Percentiles rank a stretch among this genome's conserved stretches.
Evolutionary conservation across 108 stramenopile genomes (phyloP).

Genomic region (Nitzschia putrida): DNA sequence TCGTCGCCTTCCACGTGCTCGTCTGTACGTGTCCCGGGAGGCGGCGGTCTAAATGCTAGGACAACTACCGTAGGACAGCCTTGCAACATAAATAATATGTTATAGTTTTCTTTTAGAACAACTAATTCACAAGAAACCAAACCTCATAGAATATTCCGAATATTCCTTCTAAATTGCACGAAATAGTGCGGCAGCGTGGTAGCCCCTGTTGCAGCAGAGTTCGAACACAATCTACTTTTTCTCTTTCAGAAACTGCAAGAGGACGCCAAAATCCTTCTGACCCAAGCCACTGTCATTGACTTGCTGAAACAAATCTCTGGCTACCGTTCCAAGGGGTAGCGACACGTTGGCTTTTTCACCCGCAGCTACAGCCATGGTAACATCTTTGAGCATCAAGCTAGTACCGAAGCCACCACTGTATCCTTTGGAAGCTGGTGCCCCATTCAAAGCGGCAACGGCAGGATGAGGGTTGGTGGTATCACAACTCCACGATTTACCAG

Average conservation of each 20-base stretch:
- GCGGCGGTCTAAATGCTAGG: too few species aligned
- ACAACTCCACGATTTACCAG: constrained; percentile 91
- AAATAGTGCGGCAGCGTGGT: too few species aligned
- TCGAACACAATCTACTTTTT: not conserved
- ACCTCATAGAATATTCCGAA: too few species aligned
- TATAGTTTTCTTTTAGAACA: too few species aligned
- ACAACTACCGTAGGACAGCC: too few species aligned
- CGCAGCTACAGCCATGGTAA: constrained; percentile 75
- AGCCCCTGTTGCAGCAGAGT: too few species aligned
- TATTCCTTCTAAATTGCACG: too few species aligned
- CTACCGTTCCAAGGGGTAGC: constrained; percentile 59
- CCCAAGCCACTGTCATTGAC: constrained; percentile 54
- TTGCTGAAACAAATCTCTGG: constrained; percentile 65
- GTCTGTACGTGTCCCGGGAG: too few species aligned
- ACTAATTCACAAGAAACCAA: too few species aligned
- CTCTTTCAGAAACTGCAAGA: constrained; percentile 63
- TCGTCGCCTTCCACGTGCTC: too few species aligned
- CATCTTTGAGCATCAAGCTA: constrained; percentile 83
- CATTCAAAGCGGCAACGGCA: constrained; percentile 36
- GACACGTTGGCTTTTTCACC: constrained; percentile 54
- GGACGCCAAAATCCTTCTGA: constrained; percentile 74
- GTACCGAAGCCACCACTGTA: constrained; percentile 81
- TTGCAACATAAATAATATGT: too few species aligned
- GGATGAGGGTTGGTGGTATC: constrained; percentile 94
- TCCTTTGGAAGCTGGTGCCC: constrained; percentile 64